Base-by-base conservation (phyloP, 2,329 filamentous ascomycete genomes). In the Neobulgaria alba region DNA sequence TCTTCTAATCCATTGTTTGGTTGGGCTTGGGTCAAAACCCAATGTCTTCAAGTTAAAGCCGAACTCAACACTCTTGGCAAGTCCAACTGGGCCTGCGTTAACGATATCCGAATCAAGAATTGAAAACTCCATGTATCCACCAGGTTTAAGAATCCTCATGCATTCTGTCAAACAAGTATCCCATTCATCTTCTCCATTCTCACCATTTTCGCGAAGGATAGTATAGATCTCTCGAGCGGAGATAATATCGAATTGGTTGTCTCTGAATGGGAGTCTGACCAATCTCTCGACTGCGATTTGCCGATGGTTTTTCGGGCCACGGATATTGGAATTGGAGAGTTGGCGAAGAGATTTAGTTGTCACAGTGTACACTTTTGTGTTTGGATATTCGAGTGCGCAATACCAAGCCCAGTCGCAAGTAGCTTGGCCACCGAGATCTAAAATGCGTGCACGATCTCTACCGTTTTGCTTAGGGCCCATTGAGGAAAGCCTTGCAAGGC, bases 401-500 rank as follows among this genome's bases (percentile, higher is more conserved):
- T 92, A 81, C 92, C 92, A 98, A 16, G 85, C 90, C 92, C 92
- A 98, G 62, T 94, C 88, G 58, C 87, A 90, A 10, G 84, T 78
- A 0, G 82, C 73, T 58, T 90, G 81, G 33, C 89, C 89, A 36
- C 85, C 88, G 23, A 95, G 78, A 58, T 96, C 90, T 18, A 96
- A 74, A 42, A 95, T 82, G 23, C 83, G 71, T 3, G 79, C 67
- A 17, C 79, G 72, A 43, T 75, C 67, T 44, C 67, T 66, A 29
- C 70, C 69, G 31, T 67, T 57, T 20, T 60, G 55, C n/a, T 61
- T 63, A 2, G 66, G 61, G 1, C 64, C 61, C 58, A 71, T 66
- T 46, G 66, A 66, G 17, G 72, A 76, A 19, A 74, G 63, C 33
- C 73, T 67, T 4, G 71, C 69, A 29, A 82, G 68, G 15, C 73